Evolutionary conservation across 1,139 yeast species (phyloP), one percentile per base, ranked within the genome.

Genomic region (Yamadazyma siamensis): DNA sequence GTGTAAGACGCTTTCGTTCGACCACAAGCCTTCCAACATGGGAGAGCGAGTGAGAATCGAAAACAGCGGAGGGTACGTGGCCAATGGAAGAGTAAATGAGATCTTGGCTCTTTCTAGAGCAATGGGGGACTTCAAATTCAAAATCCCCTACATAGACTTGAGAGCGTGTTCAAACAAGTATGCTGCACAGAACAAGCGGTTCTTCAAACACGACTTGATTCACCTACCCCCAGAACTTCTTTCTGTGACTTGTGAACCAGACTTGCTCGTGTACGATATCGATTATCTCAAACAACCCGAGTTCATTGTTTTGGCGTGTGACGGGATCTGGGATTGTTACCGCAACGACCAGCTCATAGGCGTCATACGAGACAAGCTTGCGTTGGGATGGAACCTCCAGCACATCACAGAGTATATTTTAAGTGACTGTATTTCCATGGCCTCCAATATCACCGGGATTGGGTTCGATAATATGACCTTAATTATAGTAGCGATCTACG

Each of bases 391-490:
- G 61, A 71, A 65, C 39, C 56, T 82, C 20, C 75, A 76, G 28
- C 75, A 73, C 32, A 77, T 81, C 25, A 67, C 73, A 18, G 80
- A 79, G 36, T 69, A 68, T 38, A 56, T 81, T 3, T 54, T 82
- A 28, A 83, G 80, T 43, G 80, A 76, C 41, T 79, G 87, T 39
- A 69, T 83, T 29, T 68, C 76, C n/a, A 75, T 77, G 73, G 89
- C 91, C 3, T 76, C 80, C 40, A 78, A 80, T 28, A 67, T 74
- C 26, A 83, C 91, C 0, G 91, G 91, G 3, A 73, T 81, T 20
- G 94, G 94, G 1, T 82, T 80, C 47, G 94, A 83, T 51, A 83
- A 83, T 49, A 82, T 82, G 91, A 81, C 89, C 1, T 60, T 80
- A 17, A 68, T 80, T 6, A 71, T 82, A 4, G 67, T 82, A 11